Evolutionary conservation across 257 asterid genomes (phyloP).

Genomic region (Marsdenia floribunda): DNA sequence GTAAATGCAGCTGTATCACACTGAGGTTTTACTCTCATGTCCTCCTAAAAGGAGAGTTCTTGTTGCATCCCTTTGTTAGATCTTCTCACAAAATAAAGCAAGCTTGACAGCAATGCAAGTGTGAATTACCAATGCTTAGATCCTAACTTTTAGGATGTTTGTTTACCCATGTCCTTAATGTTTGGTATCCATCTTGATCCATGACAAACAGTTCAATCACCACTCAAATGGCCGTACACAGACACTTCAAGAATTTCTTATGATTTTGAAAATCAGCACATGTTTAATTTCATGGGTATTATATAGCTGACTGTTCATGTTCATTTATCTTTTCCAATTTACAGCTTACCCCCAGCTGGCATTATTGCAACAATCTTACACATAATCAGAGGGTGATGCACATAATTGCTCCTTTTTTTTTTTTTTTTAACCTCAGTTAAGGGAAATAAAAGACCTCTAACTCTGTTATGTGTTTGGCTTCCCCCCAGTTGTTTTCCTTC

Average conservation of each 20-base stretch:
- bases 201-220: background rate
- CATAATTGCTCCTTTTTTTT: background rate
- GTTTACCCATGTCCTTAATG: background rate
- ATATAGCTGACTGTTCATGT: background rate
- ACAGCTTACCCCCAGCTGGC: background rate
- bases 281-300: background rate
- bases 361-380: background rate
- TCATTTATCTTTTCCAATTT: background rate
- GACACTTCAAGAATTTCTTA: background rate
- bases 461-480: background rate
- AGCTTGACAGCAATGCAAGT: background rate
- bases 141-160: background rate
- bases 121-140: background rate
- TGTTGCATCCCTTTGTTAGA: background rate
- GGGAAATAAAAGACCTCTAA: background rate
- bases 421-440: background rate
- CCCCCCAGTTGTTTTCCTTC: background rate
- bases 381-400: background rate
- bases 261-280: background rate
- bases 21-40: background rate
- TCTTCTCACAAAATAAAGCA: background rate
- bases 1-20: slow-evolving; percentile 14
- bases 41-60: background rate
- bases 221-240: background rate
- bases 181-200: background rate